Base-by-base conservation (phyloP, 2,329 filamentous ascomycete species). In the Lomentospora prolificans region DNA sequence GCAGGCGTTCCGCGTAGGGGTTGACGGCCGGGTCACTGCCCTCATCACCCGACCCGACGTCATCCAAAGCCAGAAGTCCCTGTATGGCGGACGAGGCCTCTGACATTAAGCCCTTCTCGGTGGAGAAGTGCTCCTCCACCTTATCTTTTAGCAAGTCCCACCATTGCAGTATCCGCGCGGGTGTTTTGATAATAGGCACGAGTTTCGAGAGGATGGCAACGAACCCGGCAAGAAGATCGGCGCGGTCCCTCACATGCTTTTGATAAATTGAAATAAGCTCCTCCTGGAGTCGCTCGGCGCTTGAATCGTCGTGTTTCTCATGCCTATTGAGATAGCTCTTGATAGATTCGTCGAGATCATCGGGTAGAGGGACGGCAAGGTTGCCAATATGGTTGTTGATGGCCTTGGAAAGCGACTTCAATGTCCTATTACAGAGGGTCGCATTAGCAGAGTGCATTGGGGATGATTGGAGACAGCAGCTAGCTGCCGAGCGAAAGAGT, bases 201-300 rank as follows among this genome's bases (percentile, higher is more conserved):
- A 92, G 72, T 41, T 77, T 77, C 50, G 81, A 78, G 56, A 92
- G 70, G 50, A 88, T 77, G 52, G 79, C 77, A 17, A 91, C 75
- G 69, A 91, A 94, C n/a, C 82, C 71, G 7, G 80, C 81, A 65
- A 81, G 79, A 61, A 81, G 80, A 53, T 76, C 67, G 2, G 79
- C 72, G 24, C 75, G 74, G 31, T 77, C 76, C 24, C 75, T 74
- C 58, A 91, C 80, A 60, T 81, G 75, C 63, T 79, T 83, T 57
- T 84, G 76, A 70, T 85, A 90, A 55, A 89, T 76, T 24, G 75
- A 69, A 41, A 85, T 72, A 6, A 94, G 76, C 62, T 90, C 87
- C 41, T 90, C 86, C 59, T 90, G 83, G 53, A 90, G 75, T 57
- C 84, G 82, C 61, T 89, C 85, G n/a, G 82, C 78, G 41, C 82